Evolutionary conservation across 352 stramenopile genomes (phyloP), one percentile per base, ranked within the genome.

Genomic region (Globisporangium iwayamae): DNA sequence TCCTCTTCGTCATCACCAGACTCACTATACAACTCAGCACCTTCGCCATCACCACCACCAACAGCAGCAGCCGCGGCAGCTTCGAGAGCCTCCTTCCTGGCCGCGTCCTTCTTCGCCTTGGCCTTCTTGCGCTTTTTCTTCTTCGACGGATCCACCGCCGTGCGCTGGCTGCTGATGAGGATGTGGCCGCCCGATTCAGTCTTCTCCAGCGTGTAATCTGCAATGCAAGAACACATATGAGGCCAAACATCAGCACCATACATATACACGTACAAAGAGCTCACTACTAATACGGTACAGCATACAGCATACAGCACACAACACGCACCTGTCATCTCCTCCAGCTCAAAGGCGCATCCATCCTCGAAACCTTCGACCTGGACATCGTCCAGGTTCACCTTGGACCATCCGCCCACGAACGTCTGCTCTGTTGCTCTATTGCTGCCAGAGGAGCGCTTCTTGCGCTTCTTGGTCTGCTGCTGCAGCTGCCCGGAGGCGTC

Each of bases 291-390:
- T 25, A 54, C 18, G 43, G 46, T 34, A 55, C 0, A 16, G 36
- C 34, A 39, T 34, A 55, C 0, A 16, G 36, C 34, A 39, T 28
- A 28, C 25, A 28, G 25, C 45, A 56, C 9, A 28, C 4, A 14
- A 36, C 28, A 53, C 66, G 59, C 60, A 88, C 78, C 79, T 25
- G 83, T 93, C 34, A 96, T 83, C 67, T 94, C 87, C 62, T 96
- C 87, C 48, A 96, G 55, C 48, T 93, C 85, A 41, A 91, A 94
- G 34, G 81, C 83, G 48, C 78, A 91, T 55, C 87, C 87, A 62
- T 96, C 87, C 52, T 92, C 85, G 65, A 94, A 96, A 30, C 87
- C 87, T 36, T 96, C 78, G 54, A 96, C 50, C 63, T 90, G 66
- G 56, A 93, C 74, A 28, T 92, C 81, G 34, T 87, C 68, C 50